These are phyloP conservation scores for Collybiopsis confluens DNA, from an alignment of 768 basidiomycete genomes.

Conservation along the genomic window DNA sequence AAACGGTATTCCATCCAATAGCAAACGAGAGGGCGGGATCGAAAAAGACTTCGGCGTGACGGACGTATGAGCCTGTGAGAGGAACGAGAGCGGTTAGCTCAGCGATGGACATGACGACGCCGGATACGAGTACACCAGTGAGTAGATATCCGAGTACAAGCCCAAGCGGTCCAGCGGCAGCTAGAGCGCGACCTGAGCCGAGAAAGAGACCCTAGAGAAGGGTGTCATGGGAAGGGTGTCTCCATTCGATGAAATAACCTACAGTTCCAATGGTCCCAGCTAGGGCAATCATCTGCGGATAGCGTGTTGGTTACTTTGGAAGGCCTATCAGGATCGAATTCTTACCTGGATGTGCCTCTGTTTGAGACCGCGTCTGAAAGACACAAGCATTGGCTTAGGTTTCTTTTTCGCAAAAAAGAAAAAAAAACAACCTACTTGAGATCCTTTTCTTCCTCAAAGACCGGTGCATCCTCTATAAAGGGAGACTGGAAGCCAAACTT, in stretches of 20 bases:
- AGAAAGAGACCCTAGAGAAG: conserved; percentile 43
- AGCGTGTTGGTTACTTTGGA: no score
- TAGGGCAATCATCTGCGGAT: conserved; percentile 8
- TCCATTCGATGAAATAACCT: not conserved
- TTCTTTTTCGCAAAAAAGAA: no score
- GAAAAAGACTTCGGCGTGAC: conserved; percentile 48
- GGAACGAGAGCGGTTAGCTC: conserved; percentile 26
- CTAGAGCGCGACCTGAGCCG: conserved; percentile 46
- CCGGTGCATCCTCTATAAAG: no score
- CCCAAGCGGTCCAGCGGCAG: conserved; percentile 52
- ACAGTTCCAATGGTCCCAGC: conserved; percentile 12
- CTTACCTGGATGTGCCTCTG: conserved; percentile 5
- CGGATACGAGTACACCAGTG: conserved; percentile 33
- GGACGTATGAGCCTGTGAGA: conserved; percentile 49
- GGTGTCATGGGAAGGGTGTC: not conserved
- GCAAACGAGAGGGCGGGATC: conserved; percentile 45
- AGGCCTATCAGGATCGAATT: no score
- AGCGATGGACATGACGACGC: conserved; percentile 31
- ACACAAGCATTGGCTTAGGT: no score
- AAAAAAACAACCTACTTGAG: no score
- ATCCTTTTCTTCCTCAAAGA: no score
- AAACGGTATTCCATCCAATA: conserved; percentile 47
- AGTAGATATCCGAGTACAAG: conserved; percentile 43
- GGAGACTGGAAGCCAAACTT: no score
- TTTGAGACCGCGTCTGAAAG: conserved; percentile 8